Percentiles rank a stretch among this genome's conserved stretches.
phyloP scores from a whole-genome alignment of 2,329 filamentous ascomycete species.

The Penicillium sp. region DNA sequence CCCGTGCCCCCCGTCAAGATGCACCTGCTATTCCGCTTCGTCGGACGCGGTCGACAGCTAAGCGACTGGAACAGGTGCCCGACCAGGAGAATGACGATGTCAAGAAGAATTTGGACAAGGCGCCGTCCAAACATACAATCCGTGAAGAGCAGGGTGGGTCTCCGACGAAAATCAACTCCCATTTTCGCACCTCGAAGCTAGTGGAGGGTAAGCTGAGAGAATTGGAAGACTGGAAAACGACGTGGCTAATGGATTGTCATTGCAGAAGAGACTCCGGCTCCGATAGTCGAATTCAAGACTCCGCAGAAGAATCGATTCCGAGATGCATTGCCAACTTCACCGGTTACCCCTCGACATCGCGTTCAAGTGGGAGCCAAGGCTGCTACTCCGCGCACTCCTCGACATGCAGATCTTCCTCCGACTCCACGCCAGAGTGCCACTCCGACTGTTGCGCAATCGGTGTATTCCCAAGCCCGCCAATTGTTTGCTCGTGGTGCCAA shows the following conservation, averaged over 20 bases:
- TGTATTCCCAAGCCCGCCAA: conserved; percentile 84
- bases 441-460: conserved; percentile 58
- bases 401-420: conserved; percentile 20
- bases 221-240: neutral
- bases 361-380: conserved; percentile 71
- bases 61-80: conserved; percentile 13
- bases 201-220: conserved; percentile 29
- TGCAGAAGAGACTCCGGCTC: conserved; percentile 44
- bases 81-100: conserved; percentile 28
- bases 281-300: conserved; percentile 40
- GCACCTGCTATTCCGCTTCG: conserved; percentile 24
- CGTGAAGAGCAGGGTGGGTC: conserved; percentile 43
- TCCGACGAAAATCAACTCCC: conserved; percentile 45
- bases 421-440: conserved; percentile 62
- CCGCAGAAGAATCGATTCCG: conserved; percentile 58
- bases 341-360: conserved; percentile 76
- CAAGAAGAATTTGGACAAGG: conserved; percentile 30
- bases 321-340: conserved; percentile 67
- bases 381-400: conserved; percentile 69
- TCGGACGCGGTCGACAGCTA: conserved; percentile 38
- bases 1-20: conserved; percentile 36
- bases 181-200: conserved; percentile 39
- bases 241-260: neutral
- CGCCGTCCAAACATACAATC: conserved; percentile 47
- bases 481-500: conserved; percentile 76